A percentile compares a stretch with the other conserved stretches of the same genome.
These are phyloP conservation scores for Nicotiana paniculata DNA, from an alignment of 257 asterid species.

Conservation along the genomic window DNA sequence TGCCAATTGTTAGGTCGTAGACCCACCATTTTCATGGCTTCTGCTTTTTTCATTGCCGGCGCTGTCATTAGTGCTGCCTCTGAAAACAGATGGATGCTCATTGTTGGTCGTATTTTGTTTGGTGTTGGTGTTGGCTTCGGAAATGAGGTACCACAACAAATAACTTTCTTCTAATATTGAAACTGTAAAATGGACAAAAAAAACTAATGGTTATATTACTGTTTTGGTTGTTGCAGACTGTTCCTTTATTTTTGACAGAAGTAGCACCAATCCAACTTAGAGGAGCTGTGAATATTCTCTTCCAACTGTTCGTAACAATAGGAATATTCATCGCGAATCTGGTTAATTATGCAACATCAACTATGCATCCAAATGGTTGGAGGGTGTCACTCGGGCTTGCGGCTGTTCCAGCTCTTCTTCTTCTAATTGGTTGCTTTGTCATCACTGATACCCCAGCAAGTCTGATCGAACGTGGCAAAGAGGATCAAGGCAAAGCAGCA, in stretches of 20 bases:
- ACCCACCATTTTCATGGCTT: slow-evolving; percentile 53
- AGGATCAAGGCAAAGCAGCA: slow-evolving; percentile 29
- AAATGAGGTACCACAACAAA: slow-evolving; percentile 40
- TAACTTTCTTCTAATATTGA: too few species aligned
- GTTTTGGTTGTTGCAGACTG: slow-evolving; percentile 41
- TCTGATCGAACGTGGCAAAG: slow-evolving; percentile 40
- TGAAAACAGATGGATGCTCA: slow-evolving; percentile 29
- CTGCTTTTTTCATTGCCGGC: slow-evolving; percentile 46
- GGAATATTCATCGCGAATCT: slow-evolving; percentile 68
- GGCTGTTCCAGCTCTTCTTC: slow-evolving; percentile 38
- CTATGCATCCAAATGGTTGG: slow-evolving; percentile 59
- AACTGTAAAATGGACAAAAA: too few species aligned
- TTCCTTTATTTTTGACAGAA: slow-evolving; percentile 73
- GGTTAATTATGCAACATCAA: slow-evolving; percentile 47
- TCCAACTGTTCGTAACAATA: slow-evolving; percentile 76
- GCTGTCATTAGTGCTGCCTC: slow-evolving; percentile 45
- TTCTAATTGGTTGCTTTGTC: slow-evolving; percentile 40
- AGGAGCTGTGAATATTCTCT: slow-evolving; percentile 75
- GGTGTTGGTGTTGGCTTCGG: slow-evolving; percentile 87
- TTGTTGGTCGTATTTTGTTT: slow-evolving; percentile 58
- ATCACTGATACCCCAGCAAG: slow-evolving; percentile 76
- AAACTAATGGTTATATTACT: too few species aligned
- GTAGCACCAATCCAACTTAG: slow-evolving; percentile 69
- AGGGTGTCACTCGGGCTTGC: slow-evolving; percentile 61
- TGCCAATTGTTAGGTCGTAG: slow-evolving; percentile 48